phyloP scores from a whole-genome alignment of 306 rosid species.

The Hippophae gyantsensis region DNA sequence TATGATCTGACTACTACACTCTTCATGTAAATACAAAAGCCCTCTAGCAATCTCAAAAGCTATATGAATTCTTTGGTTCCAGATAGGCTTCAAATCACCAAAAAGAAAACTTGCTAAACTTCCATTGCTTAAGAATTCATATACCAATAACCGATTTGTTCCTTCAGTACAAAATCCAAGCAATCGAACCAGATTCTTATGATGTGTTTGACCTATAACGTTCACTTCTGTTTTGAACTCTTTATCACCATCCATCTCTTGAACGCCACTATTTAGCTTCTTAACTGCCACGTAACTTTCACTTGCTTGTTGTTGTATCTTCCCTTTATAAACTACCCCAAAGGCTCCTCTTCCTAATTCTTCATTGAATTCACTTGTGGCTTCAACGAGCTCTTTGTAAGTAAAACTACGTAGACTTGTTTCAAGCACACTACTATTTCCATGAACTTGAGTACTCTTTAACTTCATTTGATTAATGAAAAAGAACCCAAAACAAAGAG shows the following conservation, averaged over 20 bases:
- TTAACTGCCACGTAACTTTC: slow-evolving; percentile 35
- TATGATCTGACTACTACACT: slow-evolving; percentile 17
- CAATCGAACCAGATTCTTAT: slow-evolving; percentile 13
- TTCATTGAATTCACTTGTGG: slow-evolving; percentile 25
- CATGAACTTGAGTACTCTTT: slow-evolving; percentile 11
- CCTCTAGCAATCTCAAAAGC: slow-evolving; percentile 24
- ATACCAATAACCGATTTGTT: slow-evolving; percentile 7
- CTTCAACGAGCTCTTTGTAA: slow-evolving; percentile 9
- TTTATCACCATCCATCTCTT: slow-evolving; percentile 20
- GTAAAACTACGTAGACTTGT: slow-evolving; percentile 14
- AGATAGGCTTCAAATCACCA: slow-evolving; percentile 6
- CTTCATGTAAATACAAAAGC: slow-evolving; percentile 24
- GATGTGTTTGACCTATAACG: slow-evolving; percentile 12
- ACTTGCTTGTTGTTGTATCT: slow-evolving; percentile 3
- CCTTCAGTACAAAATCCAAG: slow-evolving; percentile 23
- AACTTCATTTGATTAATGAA: slow-evolving; percentile 15
- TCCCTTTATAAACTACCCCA: slow-evolving; percentile 31
- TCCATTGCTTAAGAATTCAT: slow-evolving; percentile 20
- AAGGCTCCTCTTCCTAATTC: slow-evolving; percentile 21
- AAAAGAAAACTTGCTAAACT: slow-evolving; percentile 25
- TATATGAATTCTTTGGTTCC: slow-evolving; percentile 17
- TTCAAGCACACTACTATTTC: neutral
- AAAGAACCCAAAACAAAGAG: slow-evolving; percentile 9
- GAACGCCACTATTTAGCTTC: slow-evolving; percentile 23
- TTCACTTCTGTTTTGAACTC: slow-evolving; percentile 24